Percentiles rank a stretch among this genome's conserved stretches.
Conservation (phyloP, 2,329 filamentous ascomycete species). For the Xylariomycetidae sp. region DNA sequence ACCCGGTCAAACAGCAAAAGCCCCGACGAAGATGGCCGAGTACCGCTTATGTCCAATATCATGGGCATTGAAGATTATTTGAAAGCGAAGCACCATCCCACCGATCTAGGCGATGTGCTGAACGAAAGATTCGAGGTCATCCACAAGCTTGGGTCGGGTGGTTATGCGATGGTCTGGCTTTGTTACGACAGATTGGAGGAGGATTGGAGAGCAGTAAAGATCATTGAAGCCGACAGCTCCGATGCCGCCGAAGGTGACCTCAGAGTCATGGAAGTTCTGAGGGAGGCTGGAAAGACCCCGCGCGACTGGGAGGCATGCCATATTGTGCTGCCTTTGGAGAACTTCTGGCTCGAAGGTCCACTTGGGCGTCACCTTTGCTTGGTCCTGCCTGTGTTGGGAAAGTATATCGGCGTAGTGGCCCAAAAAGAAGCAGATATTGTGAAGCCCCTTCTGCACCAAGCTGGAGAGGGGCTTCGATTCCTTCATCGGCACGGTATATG, state of each 20-base stretch:
- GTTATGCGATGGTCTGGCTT: constrained; percentile 8
- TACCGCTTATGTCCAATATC: no score
- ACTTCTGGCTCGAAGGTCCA: not conserved
- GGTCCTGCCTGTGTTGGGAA: not conserved
- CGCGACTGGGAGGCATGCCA: not conserved
- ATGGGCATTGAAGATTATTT: no score
- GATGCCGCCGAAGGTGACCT: not conserved
- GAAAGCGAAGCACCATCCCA: no score
- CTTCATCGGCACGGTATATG: not conserved
- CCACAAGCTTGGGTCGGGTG: constrained; percentile 8
- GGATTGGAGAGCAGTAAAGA: not conserved
- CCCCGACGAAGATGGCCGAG: no score
- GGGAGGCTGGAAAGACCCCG: not conserved
- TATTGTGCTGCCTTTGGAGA: not conserved
- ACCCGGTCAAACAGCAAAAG: no score
- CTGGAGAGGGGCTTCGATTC: not conserved
- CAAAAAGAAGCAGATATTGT: no score
- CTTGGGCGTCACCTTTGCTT: not conserved
- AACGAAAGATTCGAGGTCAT: constrained; percentile 5
- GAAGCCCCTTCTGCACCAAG: not conserved
- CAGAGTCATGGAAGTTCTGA: not conserved
- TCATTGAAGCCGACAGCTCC: not conserved
- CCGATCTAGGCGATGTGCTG: constrained; percentile 5
- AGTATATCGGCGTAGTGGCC: not conserved
- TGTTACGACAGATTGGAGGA: constrained; percentile 1